Conservation (phyloP, 257 asterid genomes). For the Fraxinus excelsior region DNA sequence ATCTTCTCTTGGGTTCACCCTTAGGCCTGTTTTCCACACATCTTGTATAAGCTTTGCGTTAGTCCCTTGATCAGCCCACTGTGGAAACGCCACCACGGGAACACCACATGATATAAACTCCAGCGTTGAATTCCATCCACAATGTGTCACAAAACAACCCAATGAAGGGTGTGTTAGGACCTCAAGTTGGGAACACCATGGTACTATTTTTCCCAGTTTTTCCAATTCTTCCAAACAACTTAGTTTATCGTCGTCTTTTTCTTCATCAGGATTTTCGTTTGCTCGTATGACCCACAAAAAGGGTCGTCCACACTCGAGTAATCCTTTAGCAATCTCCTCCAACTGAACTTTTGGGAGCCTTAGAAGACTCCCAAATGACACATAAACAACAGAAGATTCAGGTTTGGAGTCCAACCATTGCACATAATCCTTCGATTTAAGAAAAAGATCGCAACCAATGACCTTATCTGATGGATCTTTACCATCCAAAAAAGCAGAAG, state of each 20-base stretch:
- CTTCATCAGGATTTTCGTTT: not conserved
- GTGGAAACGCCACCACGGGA: slow-evolving; percentile 31
- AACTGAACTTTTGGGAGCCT: slow-evolving; percentile 13
- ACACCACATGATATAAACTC: slow-evolving; percentile 33
- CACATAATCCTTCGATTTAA: not conserved
- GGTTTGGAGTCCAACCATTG: slow-evolving; percentile 27
- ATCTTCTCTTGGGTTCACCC: slow-evolving; percentile 16
- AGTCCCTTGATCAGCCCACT: slow-evolving; percentile 25
- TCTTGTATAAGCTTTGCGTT: slow-evolving; percentile 30
- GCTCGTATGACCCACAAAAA: slow-evolving; percentile 38
- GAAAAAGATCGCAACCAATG: slow-evolving; percentile 14
- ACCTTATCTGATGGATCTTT: slow-evolving; percentile 21
- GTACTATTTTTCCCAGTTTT: no score
- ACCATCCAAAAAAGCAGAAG: slow-evolving; percentile 27
- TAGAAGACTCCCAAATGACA: slow-evolving; percentile 24
- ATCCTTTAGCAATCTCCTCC: slow-evolving; percentile 29
- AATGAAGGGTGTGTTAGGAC: no score
- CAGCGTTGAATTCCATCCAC: not conserved
- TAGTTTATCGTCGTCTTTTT: slow-evolving; percentile 4
- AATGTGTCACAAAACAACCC: no score
- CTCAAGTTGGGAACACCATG: no score
- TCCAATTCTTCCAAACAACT: slow-evolving; percentile 28
- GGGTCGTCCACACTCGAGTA: slow-evolving; percentile 18
- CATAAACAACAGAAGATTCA: slow-evolving; percentile 22
- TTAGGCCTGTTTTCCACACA: slow-evolving; percentile 25